A percentile compares a stretch with the other conserved stretches of the same genome.
Conservation (phyloP, 495 filamentous ascomycete genomes). For the Tuber indicum region DNA sequence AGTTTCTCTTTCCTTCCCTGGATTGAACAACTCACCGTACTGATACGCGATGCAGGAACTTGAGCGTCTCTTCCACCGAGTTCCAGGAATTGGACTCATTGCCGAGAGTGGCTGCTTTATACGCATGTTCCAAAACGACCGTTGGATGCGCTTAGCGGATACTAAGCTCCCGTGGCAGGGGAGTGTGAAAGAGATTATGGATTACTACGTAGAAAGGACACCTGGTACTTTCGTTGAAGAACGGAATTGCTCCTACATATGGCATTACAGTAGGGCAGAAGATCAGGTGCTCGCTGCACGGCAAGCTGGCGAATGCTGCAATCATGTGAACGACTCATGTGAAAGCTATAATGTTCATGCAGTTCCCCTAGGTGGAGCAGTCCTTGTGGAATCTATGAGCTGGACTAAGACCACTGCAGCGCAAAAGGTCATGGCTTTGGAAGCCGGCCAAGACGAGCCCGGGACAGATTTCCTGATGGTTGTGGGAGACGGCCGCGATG, state of each 20-base stretch:
- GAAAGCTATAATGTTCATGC: conserved; percentile 75
- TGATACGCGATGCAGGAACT: conserved; percentile 52
- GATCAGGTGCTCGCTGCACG: conserved; percentile 64
- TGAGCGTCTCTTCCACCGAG: conserved; percentile 70
- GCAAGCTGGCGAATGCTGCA: conserved; percentile 77
- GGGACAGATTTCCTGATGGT: conserved; percentile 77
- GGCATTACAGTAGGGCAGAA: conserved; percentile 77
- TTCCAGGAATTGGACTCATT: conserved; percentile 74
- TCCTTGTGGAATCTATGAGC: conserved; percentile 71
- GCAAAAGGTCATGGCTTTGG: conserved; percentile 58
- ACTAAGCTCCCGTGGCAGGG: conserved; percentile 70
- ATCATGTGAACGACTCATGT: conserved; percentile 88
- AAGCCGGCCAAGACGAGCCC: conserved; percentile 46
- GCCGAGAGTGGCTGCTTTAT: conserved; percentile 91
- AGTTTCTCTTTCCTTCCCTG: neutral
- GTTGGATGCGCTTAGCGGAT: conserved; percentile 71
- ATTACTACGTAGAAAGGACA: conserved; percentile 80
- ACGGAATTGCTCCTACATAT: conserved; percentile 75
- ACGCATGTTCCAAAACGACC: conserved; percentile 57
- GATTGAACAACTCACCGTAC: neutral
- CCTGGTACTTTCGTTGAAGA: conserved; percentile 82
- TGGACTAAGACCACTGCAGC: conserved; percentile 82
- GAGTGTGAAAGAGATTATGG: conserved; percentile 65
- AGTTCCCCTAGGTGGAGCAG: conserved; percentile 66
- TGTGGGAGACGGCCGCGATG: conserved; percentile 79